These are phyloP conservation scores for Rhizopogon salebrosus DNA, from an alignment of 768 basidiomycete species.

Conservation along the genomic window DNA sequence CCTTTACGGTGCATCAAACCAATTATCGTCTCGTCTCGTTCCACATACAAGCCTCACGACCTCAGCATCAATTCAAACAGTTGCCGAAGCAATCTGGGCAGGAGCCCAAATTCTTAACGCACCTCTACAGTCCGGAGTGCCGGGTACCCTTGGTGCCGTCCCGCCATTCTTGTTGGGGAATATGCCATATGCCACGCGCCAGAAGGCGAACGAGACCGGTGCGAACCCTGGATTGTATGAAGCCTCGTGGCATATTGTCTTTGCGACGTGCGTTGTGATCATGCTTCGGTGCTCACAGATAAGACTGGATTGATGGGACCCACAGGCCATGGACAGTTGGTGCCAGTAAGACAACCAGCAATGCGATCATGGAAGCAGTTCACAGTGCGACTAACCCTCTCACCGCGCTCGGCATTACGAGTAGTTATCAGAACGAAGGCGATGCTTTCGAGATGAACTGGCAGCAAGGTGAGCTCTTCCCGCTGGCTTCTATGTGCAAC, in stretches of 20 bases:
- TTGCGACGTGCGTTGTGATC: conserved; percentile 1
- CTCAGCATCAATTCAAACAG: conserved; percentile 5
- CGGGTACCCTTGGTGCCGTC: background rate
- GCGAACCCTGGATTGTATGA: conserved; percentile 16
- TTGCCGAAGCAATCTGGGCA: conserved; percentile 19
- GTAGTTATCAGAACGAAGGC: conserved; percentile 21
- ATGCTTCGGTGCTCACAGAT: background rate
- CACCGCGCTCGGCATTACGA: conserved; percentile 9
- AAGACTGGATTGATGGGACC: background rate
- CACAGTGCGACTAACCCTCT: conserved; percentile 9
- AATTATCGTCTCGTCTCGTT: conserved; percentile 16
- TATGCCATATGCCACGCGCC: conserved; percentile 8
- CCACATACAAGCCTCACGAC: conserved; percentile 13
- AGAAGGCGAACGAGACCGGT: conserved; percentile 10
- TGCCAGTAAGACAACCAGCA: background rate
- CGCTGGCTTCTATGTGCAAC: background rate
- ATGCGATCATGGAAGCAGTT: conserved; percentile 5
- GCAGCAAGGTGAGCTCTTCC: conserved; percentile 8
- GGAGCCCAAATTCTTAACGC: conserved; percentile 11
- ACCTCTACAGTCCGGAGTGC: background rate
- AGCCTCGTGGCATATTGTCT: conserved; percentile 12
- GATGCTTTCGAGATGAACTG: conserved; percentile 13
- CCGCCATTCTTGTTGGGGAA: conserved; percentile 7
- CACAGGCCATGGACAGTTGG: conserved; percentile 13
- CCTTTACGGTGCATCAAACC: conserved; percentile 11